These are phyloP conservation scores for Puccinellia tenuiflora DNA, from an alignment of 176 grass and related monocot genomes.

Conservation along the genomic window DNA sequence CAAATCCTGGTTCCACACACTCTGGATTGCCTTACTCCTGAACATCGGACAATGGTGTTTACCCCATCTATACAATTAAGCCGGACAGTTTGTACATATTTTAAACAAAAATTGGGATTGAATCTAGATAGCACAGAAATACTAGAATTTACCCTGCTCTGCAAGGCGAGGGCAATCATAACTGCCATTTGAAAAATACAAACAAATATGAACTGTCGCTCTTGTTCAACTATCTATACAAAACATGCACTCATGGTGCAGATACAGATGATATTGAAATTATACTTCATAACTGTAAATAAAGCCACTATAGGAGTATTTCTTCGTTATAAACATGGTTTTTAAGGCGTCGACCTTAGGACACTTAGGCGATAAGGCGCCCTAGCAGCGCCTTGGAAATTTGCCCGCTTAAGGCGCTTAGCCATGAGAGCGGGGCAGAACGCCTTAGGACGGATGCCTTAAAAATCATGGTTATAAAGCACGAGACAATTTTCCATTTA, in stretches of 20 bases:
- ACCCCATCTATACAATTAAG: background rate
- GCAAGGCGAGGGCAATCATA: background rate
- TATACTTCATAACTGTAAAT: background rate
- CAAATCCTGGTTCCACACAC: background rate
- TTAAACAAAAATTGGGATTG: background rate
- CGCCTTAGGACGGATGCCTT: no score
- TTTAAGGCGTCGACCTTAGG: no score
- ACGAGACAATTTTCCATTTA: background rate
- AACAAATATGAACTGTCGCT: background rate
- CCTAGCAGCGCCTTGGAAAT: no score
- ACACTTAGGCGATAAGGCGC: no score
- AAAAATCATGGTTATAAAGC: no score
- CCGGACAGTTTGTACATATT: background rate
- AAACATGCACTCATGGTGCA: background rate
- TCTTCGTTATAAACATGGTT: background rate
- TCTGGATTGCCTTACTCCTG: background rate
- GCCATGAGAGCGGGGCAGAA: no score
- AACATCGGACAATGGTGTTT: background rate
- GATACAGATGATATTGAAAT: background rate
- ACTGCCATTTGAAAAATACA: background rate
- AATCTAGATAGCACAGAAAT: conserved; percentile 5
- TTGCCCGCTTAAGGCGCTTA: no score
- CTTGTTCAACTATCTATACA: background rate
- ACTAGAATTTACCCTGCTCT: background rate
- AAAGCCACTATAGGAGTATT: background rate